Evolutionary conservation across 495 filamentous ascomycete species (phyloP).

Genomic region (Neurospora sp.): DNA sequence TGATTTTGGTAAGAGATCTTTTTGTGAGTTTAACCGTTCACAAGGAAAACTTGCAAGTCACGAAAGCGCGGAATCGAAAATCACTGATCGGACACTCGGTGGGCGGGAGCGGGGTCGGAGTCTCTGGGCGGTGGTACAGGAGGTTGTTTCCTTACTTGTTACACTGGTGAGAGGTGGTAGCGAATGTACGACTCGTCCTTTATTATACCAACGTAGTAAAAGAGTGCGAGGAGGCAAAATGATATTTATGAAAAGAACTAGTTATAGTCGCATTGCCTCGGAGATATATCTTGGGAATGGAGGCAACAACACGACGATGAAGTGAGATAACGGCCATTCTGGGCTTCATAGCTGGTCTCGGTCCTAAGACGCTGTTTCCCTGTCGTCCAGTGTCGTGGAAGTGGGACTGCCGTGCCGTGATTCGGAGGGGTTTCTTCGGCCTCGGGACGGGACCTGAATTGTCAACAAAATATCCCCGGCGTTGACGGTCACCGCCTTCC

Average conservation of each 20-base stretch:
- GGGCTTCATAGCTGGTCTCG: background rate
- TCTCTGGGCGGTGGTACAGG: background rate
- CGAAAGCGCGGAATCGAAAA: background rate
- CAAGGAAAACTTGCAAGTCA: background rate
- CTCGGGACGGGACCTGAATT: background rate
- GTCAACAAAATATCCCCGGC: background rate
- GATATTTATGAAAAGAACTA: too few species aligned
- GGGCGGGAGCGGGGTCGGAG: background rate
- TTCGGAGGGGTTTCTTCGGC: background rate
- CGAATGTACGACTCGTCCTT: background rate
- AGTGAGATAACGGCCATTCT: background rate
- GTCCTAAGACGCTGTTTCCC: background rate
- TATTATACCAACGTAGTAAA: background rate
- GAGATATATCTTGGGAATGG: background rate
- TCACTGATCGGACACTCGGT: background rate
- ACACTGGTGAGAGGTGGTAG: background rate
- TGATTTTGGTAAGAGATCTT: background rate
- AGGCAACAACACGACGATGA: background rate
- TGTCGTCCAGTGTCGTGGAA: background rate
- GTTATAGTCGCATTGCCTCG: background rate
- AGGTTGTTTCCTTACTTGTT: background rate
- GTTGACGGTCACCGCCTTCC: background rate
- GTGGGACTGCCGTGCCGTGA: background rate
- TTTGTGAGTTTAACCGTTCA: background rate
- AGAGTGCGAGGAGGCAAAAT: too few species aligned